phyloP scores from a whole-genome alignment of 192 early-diverging fungal species.

The Kappamyces sp. region DNA sequence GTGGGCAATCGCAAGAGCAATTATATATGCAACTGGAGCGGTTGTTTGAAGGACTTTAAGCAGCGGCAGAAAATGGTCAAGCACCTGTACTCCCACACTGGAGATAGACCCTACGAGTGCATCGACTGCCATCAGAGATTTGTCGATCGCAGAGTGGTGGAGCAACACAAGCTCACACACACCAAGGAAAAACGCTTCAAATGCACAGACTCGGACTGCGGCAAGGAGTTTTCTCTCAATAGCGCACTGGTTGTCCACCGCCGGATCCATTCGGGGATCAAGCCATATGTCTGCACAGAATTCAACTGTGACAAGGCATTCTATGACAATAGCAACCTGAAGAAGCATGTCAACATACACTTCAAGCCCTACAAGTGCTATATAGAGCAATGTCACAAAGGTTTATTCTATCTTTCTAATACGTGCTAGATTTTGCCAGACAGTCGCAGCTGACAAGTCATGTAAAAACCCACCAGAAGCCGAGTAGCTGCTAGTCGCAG shows the following conservation, averaged over 20 bases:
- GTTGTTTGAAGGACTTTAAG: constrained; percentile 33
- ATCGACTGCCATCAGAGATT: constrained; percentile 69
- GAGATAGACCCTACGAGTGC: constrained; percentile 70
- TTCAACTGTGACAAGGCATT: constrained; percentile 68
- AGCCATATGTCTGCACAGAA: constrained; percentile 69
- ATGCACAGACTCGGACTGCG: constrained; percentile 60
- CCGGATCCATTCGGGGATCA: constrained; percentile 71
- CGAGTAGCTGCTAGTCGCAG: too few relatives aligned
- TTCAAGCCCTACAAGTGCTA: too few relatives aligned
- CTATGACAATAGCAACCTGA: constrained; percentile 41
- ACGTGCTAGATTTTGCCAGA: too few relatives aligned
- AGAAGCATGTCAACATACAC: constrained; percentile 33
- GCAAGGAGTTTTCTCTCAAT: constrained; percentile 67
- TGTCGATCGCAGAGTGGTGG: constrained; percentile 73
- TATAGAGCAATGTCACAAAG: too few relatives aligned
- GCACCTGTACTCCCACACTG: constrained; percentile 74
- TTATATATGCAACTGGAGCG: constrained; percentile 38
- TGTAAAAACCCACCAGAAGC: too few relatives aligned
- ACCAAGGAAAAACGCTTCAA: constrained; percentile 37
- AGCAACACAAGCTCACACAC: constrained; percentile 41
- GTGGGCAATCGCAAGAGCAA: constrained; percentile 48
- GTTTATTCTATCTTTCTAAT: too few relatives aligned
- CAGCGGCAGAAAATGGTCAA: constrained; percentile 52
- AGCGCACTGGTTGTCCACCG: constrained; percentile 75
- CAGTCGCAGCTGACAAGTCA: too few relatives aligned